Base-by-base conservation (phyloP, 768 basidiomycete species). In the Sporobolomyces pararoseus region DNA sequence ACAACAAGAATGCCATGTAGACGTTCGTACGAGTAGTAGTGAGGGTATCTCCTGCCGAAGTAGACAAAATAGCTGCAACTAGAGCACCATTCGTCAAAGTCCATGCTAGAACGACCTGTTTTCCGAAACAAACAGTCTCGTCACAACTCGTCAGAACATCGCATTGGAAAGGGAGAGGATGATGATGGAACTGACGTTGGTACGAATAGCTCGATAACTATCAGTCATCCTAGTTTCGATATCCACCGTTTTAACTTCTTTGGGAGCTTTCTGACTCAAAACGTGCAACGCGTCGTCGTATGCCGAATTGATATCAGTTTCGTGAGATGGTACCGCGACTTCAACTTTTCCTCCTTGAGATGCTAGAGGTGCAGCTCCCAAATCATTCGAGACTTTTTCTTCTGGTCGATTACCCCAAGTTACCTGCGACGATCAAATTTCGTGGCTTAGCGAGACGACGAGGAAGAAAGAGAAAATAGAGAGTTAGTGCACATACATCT, bases 241-340 rank as follows among this genome's bases (percentile, higher is more conserved):
- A 78, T 92, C 89, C 0, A 83, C 83, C 72, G 84, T 88, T 32
- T 80, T 76, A 37, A 88, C 88, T 57, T 80, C 84, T 79, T 89
- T 89, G 4, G 89, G 88, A 32, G 90, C 83, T 79, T 93, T 92
- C 16, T 85, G 85, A 21, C 84, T 83, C 59, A 98, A 80, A 4
- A 92, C 86, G 75, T 88, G 86, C 39, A 93, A 85, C 4, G 95
- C 96, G 72, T 94, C 91, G 71, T 95, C 90, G 77, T 97, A 98
- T 59, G 88, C 85, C 47, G 88, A 86, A 76, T 91, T 87, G 79
- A 82, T 79, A 76, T 97, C 94, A 75, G 87, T 90, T 78, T 95
- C 87, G 61, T 87, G 87, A 1, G 90, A 89, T 3, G 93, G 93
- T 0, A 96, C 84, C 12, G 84, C 83, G 13, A 91, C 90, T 68